Evolutionary conservation across 345 rosid species (phyloP), one percentile per base, ranked within the genome.

Genomic region (Euclidium syriacum): DNA sequence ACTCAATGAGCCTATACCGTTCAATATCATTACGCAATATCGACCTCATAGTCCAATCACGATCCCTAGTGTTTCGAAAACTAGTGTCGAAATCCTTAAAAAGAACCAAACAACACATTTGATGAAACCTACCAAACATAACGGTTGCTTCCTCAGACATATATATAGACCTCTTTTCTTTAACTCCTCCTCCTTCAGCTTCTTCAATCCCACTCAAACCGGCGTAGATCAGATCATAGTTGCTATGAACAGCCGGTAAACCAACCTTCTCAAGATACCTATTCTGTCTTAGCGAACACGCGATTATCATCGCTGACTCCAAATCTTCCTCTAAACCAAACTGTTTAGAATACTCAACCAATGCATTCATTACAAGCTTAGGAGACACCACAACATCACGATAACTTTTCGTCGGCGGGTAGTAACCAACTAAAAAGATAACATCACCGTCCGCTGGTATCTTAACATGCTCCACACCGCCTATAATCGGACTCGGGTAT

Each of bases 241-340:
- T 0, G 19, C 57, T 35, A 6, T 14, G 0, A 48, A 62, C 58
- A 62, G 26, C 7, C 9, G 58, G 58, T 39, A 63, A 30, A 63
- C 38, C 10, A 25, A 50, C 58, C 11, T 0, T 0, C 0, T 44
- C 32, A 14, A 61, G 25, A 14, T 48, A 61, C 56, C 18, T 35
- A 20, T 61, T 49, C 49, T 49, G 48, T 0, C 58, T 7, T 24
- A 50, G 2, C 2, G 48, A 70, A 70, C 84, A 86, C 7, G 84
- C 79, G 67, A 77, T 85, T 29, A 68, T 49, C 48, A 83, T 79
- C 52, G 78, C 24, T 2, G 84, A 71, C 32, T 80, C 71, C 89
- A 87, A 77, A 48, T 71, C 82, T 75, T 83, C 79, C 14, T 79
- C 83, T 46, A 81, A 54, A 68, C 79, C 80, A 61, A 87, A 75